These are phyloP conservation scores for Jamesozyma lodderae DNA, from an alignment of 805 yeast species.

Conservation along the genomic window DNA sequence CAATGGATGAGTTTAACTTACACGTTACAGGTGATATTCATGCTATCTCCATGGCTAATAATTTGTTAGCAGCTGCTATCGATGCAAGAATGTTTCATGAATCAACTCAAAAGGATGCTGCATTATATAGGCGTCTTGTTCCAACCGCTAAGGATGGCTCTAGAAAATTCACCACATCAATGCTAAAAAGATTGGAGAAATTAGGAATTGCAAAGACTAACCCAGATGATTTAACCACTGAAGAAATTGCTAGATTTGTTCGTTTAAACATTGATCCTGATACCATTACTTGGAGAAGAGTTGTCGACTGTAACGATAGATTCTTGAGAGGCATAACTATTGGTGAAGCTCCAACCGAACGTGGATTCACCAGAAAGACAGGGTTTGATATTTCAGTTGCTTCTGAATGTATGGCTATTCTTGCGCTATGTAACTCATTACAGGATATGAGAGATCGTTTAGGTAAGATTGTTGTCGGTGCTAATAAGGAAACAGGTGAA, in stretches of 20 bases:
- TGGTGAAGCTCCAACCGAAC: slow-evolving; percentile 77
- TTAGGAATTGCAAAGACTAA: slow-evolving; percentile 60
- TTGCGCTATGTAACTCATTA: slow-evolving; percentile 64
- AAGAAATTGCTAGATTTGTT: slow-evolving; percentile 56
- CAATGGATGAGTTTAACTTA: slow-evolving; percentile 98
- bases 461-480: slow-evolving; percentile 67
- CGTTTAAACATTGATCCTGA: slow-evolving; percentile 71
- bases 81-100: slow-evolving; percentile 85
- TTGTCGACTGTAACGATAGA: slow-evolving; percentile 78
- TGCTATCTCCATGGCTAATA: slow-evolving; percentile 76
- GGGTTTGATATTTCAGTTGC: slow-evolving; percentile 84
- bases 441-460: slow-evolving; percentile 65
- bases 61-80: slow-evolving; percentile 74
- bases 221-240: slow-evolving; percentile 63
- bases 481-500: slow-evolving; percentile 49
- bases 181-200: slow-evolving; percentile 58
- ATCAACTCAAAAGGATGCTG: slow-evolving; percentile 59
- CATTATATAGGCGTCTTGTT: slow-evolving; percentile 64
- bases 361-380: slow-evolving; percentile 59
- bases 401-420: slow-evolving; percentile 77
- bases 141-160: slow-evolving; percentile 59
- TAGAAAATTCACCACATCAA: slow-evolving; percentile 57
- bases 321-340: slow-evolving; percentile 68
- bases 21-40: slow-evolving; percentile 94
- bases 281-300: slow-evolving; percentile 73